Conservation (phyloP, 2,329 filamentous ascomycete genomes). For the Colletotrichum cuscutae region DNA sequence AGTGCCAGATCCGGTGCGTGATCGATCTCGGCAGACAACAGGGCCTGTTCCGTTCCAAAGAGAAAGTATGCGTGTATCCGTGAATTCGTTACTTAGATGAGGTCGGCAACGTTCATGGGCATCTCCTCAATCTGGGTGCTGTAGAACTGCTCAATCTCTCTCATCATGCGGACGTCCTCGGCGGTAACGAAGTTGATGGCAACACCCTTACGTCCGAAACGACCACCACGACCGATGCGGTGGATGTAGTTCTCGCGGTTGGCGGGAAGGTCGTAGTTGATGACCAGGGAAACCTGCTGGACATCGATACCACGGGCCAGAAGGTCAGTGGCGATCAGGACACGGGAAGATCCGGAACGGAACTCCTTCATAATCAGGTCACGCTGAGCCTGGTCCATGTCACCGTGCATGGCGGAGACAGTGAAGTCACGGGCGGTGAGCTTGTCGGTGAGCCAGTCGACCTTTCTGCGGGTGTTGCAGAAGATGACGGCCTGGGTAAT, state of each 20-base stretch:
- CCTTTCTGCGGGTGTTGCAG: constrained; percentile 99
- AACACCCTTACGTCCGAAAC: constrained; percentile 99
- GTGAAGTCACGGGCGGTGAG: constrained; percentile 98
- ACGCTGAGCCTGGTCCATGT: constrained; percentile 98
- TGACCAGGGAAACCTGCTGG: constrained; percentile 98
- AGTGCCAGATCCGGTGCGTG: constrained; percentile 35
- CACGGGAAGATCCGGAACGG: constrained; percentile 97
- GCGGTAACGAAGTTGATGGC: constrained; percentile 99
- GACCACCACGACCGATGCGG: constrained; percentile 98
- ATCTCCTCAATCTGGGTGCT: constrained; percentile 99
- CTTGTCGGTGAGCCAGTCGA: constrained; percentile 99
- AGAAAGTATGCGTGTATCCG: constrained; percentile 31
- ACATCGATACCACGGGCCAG: constrained; percentile 99
- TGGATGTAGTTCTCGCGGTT: constrained; percentile 99
- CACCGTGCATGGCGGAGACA: constrained; percentile 99
- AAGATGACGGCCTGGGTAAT: constrained; percentile 99
- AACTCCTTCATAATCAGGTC: constrained; percentile 99
- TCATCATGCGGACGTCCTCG: constrained; percentile 99
- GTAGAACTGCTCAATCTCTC: constrained; percentile 99
- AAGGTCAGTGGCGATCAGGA: constrained; percentile 97
- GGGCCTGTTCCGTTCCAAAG: constrained; percentile 32
- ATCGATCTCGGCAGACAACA: constrained; percentile 27
- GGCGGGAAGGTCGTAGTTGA: constrained; percentile 99
- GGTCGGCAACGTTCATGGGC: constrained; percentile 91
- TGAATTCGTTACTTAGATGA: constrained; percentile 65